phyloP scores from a whole-genome alignment of 2,329 filamentous ascomycete species.

The Fusarium buxicola region DNA sequence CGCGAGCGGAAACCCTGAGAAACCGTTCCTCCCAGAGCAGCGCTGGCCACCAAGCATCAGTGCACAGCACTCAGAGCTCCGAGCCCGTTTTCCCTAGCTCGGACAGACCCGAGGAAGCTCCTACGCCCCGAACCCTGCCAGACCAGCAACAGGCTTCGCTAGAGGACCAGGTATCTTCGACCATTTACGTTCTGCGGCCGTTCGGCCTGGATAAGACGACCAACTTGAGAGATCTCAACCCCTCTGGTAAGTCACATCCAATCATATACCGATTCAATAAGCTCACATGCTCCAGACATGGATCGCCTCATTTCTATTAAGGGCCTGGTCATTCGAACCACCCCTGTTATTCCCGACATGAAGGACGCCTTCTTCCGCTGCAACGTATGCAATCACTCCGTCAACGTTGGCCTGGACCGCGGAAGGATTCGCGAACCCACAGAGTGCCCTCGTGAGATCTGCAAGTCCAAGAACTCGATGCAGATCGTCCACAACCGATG shows the following conservation, averaged over 20 bases:
- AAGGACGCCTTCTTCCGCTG: constrained; percentile 98
- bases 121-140: constrained; percentile 55
- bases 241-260: constrained; percentile 68
- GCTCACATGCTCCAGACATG: constrained; percentile 72
- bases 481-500: constrained; percentile 98
- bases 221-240: constrained; percentile 94
- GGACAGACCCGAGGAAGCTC: constrained; percentile 68
- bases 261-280: background rate
- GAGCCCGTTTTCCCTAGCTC: constrained; percentile 84
- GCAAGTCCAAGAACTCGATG: constrained; percentile 92
- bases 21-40: constrained; percentile 72
- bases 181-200: constrained; percentile 86
- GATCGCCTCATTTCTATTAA: constrained; percentile 96
- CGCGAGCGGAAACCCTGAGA: constrained; percentile 80
- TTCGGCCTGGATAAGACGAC: constrained; percentile 88
- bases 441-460: constrained; percentile 84
- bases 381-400: constrained; percentile 89
- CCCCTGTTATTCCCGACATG: constrained; percentile 98
- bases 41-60: constrained; percentile 59
- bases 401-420: constrained; percentile 91
- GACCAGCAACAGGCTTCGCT: constrained; percentile 66
- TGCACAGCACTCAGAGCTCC: constrained; percentile 70
- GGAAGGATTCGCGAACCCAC: constrained; percentile 97
- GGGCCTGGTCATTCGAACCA: constrained; percentile 94
- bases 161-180: constrained; percentile 83